Evolutionary conservation across 2,329 filamentous ascomycete species (phyloP), one percentile per base, ranked within the genome.

Genomic region (Claviceps paspali): DNA sequence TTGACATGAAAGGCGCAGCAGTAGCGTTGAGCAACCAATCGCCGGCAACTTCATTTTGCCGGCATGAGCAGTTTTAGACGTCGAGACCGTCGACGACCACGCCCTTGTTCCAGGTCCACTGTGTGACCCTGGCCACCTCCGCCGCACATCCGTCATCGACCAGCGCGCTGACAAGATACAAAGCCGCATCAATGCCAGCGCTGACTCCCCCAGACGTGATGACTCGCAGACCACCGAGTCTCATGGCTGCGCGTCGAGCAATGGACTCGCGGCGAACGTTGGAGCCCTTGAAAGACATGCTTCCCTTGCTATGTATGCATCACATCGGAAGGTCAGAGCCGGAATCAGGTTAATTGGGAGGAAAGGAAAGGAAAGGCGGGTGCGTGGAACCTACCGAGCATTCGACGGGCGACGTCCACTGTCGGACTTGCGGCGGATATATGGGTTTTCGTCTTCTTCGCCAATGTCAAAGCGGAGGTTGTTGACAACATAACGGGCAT

Each of bases 21-120:
- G 14, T 22, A 17, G 28, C 32, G 18, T 27, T 21, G 15, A 26
- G 18, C 14, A n/a, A 6, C 14, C n/a, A 24, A 32, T 34, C 38
- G 37, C 39, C 41, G 45, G 45, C 43, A 42, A 35, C 4, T 39
- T 37, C 6, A 30, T 51, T 7, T 19, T 35, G 49, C 51, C 51
- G 45, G 49, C 45, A 51, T 51, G 36, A 40, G 28, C 43, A 21
- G 15, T 46, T 47, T 52, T 75, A 88, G 58, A 91, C 82, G 62
- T 91, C 83, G 56, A 87, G 76, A 45, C 82, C 82, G 56, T 88
- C 82, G 49, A 88, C 79, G 48, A 86, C 82, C 55, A 82, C 67
- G 48, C 83, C 83, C 76, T 87, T 88, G 57, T 73, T 73, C 85
- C 85, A 93, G 52, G 70, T 75, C 67, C 87, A 82, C 64, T 88